phyloP scores from a whole-genome alignment of 192 early-diverging fungal genomes.

The Jimgerdemannia flammicorona region DNA sequence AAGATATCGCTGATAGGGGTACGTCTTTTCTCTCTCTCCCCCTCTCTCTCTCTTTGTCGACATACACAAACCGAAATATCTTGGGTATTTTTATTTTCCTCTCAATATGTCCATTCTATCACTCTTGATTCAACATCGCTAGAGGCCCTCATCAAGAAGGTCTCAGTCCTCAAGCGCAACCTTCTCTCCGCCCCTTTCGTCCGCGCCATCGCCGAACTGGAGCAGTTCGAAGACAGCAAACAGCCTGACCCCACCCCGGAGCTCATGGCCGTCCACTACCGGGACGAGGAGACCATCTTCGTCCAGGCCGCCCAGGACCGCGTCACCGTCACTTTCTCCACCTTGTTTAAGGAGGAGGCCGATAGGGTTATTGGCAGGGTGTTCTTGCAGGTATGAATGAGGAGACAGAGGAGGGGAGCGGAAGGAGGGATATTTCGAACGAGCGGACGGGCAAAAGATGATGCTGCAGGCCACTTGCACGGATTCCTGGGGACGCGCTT shows the following conservation, averaged over 20 bases:
- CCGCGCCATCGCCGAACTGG: conserved; percentile 81
- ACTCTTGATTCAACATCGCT: neutral
- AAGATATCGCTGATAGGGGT: conserved; percentile 54
- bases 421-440: no score
- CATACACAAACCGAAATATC: neutral
- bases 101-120: conserved; percentile 12
- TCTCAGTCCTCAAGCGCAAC: conserved; percentile 92
- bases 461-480: no score
- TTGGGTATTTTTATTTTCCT: conserved; percentile 6
- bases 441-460: no score
- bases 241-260: conserved; percentile 65
- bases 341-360: conserved; percentile 95
- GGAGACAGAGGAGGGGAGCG: no score
- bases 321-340: conserved; percentile 97
- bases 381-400: conserved; percentile 78
- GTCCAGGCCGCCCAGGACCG: conserved; percentile 88
- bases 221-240: conserved; percentile 65
- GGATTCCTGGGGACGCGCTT: no score
- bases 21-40: conserved; percentile 6
- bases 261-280: conserved; percentile 91
- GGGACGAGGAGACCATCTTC: conserved; percentile 92
- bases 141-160: conserved; percentile 74
- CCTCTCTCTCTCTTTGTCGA: neutral
- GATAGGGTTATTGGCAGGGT: conserved; percentile 95
- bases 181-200: conserved; percentile 92